Base-by-base conservation (phyloP, 2,329 filamentous ascomycete species). In the Colletotrichum sp. region DNA sequence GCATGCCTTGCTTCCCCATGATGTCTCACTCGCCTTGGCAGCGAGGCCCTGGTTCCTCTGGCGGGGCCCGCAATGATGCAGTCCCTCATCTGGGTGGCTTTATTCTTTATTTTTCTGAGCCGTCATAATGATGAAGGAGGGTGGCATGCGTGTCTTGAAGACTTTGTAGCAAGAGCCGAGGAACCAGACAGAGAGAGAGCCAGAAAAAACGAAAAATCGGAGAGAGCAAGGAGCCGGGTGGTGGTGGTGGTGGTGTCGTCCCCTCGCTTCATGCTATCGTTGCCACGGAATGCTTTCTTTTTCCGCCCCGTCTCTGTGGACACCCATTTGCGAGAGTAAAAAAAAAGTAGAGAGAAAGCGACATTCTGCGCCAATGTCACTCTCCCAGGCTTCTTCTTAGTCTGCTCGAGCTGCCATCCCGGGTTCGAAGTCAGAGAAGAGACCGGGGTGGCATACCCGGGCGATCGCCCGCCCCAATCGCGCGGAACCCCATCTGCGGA, bases 401-500 rank as follows among this genome's bases (percentile, higher is more conserved):
- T n/a, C 57, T 62, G 24, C 57, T 62, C 36, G 36, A 39, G 36
- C 57, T 62, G 15, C 30, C 15, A 34, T 44, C 26, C 57, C 28
- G 60, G 69, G 28, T 36, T 59, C 30, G 7, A 44, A 28, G 39
- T 48, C 39, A 48, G 39, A 48, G 39, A 48, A 16, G 67, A 44
- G 18, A 59, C 30, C 48, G 70, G 70, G 73, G 70, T 73, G 65
- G 64, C 62, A 66, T 75, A 63, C 73, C 69, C 69, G 73, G 64
- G 24, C 57, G 73, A 75, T 75, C 73, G 70, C 15, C 60, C n/a
- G 44, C 57, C 70, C 73, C 69, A 73, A 68, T 68, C 64, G 73
- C 44, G 70, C 64, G 73, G 64, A 73, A 72, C 72, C 68, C 71
- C 64, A 68, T 72, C 57, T 55, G 52, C 57, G 55, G 32, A 57